A percentile compares a stretch with the other conserved stretches of the same genome.
phyloP scores from a whole-genome alignment of 2,329 filamentous ascomycete genomes.

The Curvularia lunata region DNA sequence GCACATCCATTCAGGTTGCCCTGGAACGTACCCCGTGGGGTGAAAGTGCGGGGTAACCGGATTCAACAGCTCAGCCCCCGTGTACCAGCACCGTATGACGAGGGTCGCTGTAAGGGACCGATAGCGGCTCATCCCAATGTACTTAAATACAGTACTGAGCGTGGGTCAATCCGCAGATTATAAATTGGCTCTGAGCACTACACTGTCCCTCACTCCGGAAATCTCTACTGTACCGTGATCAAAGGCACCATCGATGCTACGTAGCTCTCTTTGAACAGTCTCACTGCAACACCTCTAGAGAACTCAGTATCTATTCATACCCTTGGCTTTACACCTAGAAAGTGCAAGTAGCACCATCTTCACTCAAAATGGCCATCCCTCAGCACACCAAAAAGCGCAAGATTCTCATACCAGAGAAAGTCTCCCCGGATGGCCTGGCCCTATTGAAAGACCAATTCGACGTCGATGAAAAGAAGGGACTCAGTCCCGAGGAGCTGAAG shows the following conservation, averaged over 20 bases:
- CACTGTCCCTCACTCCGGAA: background rate
- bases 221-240: background rate
- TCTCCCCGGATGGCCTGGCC: slow-evolving; percentile 77
- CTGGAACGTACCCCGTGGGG: slow-evolving; percentile 31
- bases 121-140: slow-evolving; percentile 33
- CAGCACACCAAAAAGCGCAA: slow-evolving; percentile 50
- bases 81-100: slow-evolving; percentile 36
- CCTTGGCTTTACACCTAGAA: background rate
- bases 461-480: slow-evolving; percentile 70
- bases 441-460: slow-evolving; percentile 70
- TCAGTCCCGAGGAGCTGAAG: slow-evolving; percentile 68
- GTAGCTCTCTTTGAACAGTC: background rate
- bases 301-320: background rate
- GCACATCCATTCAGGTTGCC: background rate
- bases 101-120: slow-evolving; percentile 24
- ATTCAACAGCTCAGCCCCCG: slow-evolving; percentile 29
- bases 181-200: background rate
- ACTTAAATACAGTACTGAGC: slow-evolving; percentile 18
- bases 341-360: background rate
- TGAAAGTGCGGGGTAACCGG: slow-evolving; percentile 41
- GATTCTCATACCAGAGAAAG: slow-evolving; percentile 78
- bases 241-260: background rate
- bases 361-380: slow-evolving; percentile 40
- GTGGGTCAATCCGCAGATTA: background rate
- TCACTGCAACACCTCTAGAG: background rate